phyloP scores from a whole-genome alignment of 495 filamentous ascomycete genomes.

The Penicillium malachiteum region DNA sequence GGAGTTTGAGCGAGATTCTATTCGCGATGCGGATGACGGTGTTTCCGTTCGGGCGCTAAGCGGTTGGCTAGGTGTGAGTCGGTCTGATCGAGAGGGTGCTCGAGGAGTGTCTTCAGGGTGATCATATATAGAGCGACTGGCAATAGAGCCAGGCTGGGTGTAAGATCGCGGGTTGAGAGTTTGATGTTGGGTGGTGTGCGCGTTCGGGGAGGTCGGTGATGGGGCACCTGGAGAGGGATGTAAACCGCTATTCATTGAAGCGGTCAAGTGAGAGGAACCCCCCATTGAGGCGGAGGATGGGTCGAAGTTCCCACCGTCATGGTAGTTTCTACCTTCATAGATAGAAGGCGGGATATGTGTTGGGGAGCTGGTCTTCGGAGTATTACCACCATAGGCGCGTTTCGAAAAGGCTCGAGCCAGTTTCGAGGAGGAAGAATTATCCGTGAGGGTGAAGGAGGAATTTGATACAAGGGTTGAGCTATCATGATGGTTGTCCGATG shows the following conservation, averaged over 20 bases:
- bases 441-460: constrained; percentile 37
- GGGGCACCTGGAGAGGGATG: constrained; percentile 71
- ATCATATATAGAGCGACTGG: constrained; percentile 38
- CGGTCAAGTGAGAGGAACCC: constrained; percentile 73
- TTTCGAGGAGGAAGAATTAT: constrained; percentile 24
- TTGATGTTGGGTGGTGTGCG: constrained; percentile 47
- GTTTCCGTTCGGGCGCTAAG: constrained; percentile 37
- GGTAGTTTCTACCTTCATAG: constrained; percentile 52
- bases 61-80: constrained; percentile 41
- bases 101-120: constrained; percentile 43
- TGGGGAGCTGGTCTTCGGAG: constrained; percentile 77
- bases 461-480: constrained; percentile 42
- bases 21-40: constrained; percentile 35
- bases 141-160: constrained; percentile 33
- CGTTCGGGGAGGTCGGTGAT: constrained; percentile 76
- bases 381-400: constrained; percentile 73
- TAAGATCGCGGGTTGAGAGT: constrained; percentile 52
- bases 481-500: constrained; percentile 32
- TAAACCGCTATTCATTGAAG: constrained; percentile 66
- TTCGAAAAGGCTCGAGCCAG: constrained; percentile 67
- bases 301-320: constrained; percentile 53
- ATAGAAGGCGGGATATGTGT: constrained; percentile 67
- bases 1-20: constrained; percentile 54
- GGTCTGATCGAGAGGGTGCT: constrained; percentile 31
- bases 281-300: constrained; percentile 66